These are phyloP conservation scores for Barbatosphaeria neglecta DNA, from an alignment of 495 filamentous ascomycete species.

Conservation along the genomic window DNA sequence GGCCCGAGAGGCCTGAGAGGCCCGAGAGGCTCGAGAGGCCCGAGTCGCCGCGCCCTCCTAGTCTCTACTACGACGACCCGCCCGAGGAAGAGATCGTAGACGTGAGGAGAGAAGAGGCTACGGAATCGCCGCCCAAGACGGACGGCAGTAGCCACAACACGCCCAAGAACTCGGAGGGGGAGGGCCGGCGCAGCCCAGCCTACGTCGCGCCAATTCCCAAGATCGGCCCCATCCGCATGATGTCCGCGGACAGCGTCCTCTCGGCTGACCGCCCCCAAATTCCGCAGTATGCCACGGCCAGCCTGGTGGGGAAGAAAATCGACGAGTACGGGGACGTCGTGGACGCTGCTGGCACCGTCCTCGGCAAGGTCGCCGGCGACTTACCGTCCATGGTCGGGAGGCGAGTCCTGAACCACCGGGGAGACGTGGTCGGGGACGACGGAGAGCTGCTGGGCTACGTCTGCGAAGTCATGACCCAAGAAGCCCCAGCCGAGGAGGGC, in stretches of 20 bases:
- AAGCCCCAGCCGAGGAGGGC: neutral
- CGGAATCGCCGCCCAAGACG: neutral
- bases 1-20: too few relatives aligned
- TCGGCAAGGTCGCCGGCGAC: constrained; percentile 33
- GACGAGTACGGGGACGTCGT: constrained; percentile 66
- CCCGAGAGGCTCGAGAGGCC: too few relatives aligned
- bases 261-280: constrained; percentile 10
- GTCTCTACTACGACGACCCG: neutral
- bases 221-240: constrained; percentile 12
- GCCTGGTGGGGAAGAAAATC: constrained; percentile 62
- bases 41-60: neutral
- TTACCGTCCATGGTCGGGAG: constrained; percentile 34
- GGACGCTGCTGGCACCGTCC: constrained; percentile 38
- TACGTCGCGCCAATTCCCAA: constrained; percentile 20
- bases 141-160: neutral
- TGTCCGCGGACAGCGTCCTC: constrained; percentile 5
- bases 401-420: constrained; percentile 24
- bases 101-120: neutral
- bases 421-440: constrained; percentile 31
- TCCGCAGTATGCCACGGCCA: constrained; percentile 29
- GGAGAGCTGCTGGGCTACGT: constrained; percentile 37
- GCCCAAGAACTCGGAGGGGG: neutral
- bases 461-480: constrained; percentile 24
- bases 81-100: neutral
- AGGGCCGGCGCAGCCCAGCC: constrained; percentile 12